Evolutionary conservation across 2,329 filamentous ascomycete genomes (phyloP).

Genomic region (Clonostachys byssicola): DNA sequence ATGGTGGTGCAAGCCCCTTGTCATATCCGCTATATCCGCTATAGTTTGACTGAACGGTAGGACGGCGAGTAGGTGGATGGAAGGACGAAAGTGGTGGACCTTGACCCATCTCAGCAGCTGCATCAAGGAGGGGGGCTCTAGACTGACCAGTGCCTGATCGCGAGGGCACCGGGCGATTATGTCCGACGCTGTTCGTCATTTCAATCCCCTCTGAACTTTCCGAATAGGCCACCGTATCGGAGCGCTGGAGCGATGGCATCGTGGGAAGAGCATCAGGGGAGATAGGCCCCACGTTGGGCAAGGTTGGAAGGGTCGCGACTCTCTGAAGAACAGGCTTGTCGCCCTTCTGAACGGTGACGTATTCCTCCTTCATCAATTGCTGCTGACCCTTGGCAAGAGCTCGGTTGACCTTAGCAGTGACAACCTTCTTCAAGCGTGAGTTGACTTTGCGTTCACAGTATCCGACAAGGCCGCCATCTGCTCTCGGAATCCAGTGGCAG

Average conservation of each 20-base stretch:
- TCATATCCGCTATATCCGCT: no score
- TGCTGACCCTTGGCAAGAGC: conserved; percentile 77
- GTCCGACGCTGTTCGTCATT: conserved; percentile 42
- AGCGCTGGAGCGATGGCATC: conserved; percentile 56
- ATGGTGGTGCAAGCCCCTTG: no score
- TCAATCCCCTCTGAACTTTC: conserved; percentile 49
- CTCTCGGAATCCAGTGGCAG: conserved; percentile 83
- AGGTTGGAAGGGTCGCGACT: conserved; percentile 64
- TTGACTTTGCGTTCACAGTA: conserved; percentile 95
- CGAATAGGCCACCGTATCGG: conserved; percentile 54
- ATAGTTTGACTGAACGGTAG: no score
- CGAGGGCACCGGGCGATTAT: conserved; percentile 41
- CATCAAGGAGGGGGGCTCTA: conserved; percentile 59
- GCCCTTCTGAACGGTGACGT: conserved; percentile 46
- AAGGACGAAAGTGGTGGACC: no score
- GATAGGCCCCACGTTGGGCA: conserved; percentile 29
- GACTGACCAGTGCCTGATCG: conserved; percentile 42
- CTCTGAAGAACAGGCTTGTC: conserved; percentile 45
- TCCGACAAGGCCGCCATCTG: conserved; percentile 73
- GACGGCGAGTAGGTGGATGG: no score
- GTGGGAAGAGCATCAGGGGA: conserved; percentile 45
- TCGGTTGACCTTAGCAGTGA: conserved; percentile 82
- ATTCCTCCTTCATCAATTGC: conserved; percentile 45
- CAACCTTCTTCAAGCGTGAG: conserved; percentile 76
- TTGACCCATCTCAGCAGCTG: conserved; percentile 56